Percentiles rank a stretch among this genome's conserved stretches.
Conservation (phyloP, 768 basidiomycete species). For the Suillus ampliporus region DNA sequence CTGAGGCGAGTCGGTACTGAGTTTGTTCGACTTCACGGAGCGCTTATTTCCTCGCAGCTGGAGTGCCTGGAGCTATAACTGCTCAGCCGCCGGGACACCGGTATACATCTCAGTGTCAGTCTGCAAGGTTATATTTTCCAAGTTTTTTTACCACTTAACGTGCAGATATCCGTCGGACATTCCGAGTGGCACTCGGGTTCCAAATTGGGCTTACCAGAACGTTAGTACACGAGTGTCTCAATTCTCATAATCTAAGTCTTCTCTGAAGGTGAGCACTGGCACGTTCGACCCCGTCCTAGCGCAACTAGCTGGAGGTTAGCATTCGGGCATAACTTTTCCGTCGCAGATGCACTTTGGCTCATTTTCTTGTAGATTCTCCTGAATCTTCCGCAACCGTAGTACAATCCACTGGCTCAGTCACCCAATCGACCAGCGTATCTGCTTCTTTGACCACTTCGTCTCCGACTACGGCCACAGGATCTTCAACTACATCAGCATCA, state of each 20-base stretch:
- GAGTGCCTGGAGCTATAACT: conserved; percentile 56
- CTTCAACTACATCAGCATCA: conserved; percentile 14
- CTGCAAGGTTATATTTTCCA: not conserved
- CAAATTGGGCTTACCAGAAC: conserved; percentile 67
- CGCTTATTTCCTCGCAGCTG: conserved; percentile 45
- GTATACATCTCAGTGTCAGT: conserved; percentile 37
- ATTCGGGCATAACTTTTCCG: not conserved
- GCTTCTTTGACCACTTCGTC: conserved; percentile 24
- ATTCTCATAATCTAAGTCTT: conserved; percentile 10
- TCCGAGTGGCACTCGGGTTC: conserved; percentile 55
- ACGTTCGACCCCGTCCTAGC: conserved; percentile 49
- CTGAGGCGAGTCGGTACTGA: conserved; percentile 32
- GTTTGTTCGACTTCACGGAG: conserved; percentile 6
- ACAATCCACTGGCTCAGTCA: conserved; percentile 31
- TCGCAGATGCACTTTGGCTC: not conserved
- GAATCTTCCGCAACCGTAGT: conserved; percentile 48
- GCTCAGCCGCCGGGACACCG: conserved; percentile 29
- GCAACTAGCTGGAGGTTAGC: conserved; percentile 34
- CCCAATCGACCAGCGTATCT: conserved; percentile 17
- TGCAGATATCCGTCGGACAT: conserved; percentile 53
- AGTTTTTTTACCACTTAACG: not conserved
- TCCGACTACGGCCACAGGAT: conserved; percentile 15
- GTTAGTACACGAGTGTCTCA: conserved; percentile 45
- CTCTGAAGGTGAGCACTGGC: conserved; percentile 30
- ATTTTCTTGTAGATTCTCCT: conserved; percentile 39